Base-by-base conservation (phyloP, 2,329 filamentous ascomycete genomes). In the Neofusicoccum kwambonambiense region DNA sequence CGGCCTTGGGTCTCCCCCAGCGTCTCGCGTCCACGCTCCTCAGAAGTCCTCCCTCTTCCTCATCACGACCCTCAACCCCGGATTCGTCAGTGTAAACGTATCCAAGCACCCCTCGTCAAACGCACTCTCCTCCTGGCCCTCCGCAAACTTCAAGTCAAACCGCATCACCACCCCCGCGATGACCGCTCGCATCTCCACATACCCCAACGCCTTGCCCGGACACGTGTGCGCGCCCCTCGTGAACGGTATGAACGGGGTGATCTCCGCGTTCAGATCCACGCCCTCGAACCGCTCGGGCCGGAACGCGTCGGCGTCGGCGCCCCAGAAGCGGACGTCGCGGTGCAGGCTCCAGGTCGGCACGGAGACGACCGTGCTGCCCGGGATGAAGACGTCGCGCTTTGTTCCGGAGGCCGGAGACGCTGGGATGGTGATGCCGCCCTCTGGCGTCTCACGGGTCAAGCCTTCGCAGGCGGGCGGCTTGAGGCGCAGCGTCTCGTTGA, bases 401-500 rank as follows among this genome's bases (percentile, higher is more conserved):
- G 9, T 15, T 11, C 3, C 13, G 37, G 11, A 39, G 37, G 11
- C 8, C 3, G 37, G 8, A 5, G 13, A 39, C 8, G 37, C 9
- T 3, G 37, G 37, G 37, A 80, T 71, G 17, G 68, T 67, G 35
- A 79, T 69, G n/a, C 78, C 78, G 61, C 76, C 70, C 17, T 74
- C 57, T 6, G 78, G 79, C 0, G 78, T 80, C 9, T 74, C 51
- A 2, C 80, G 70, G 3, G 71, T 70, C 19, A 78, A 44, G 0
- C 73, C 77, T 4, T 71, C 73, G 1, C 77, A 76, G 1, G 80
- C 74, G 0, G 78, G 72, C 3, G 80, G 78, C 57, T 80, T 72
- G 3, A 81, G 69, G 17, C 80, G 75, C 1, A 81, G 69, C 1
- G 78, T 71, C 66, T 82, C 80, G 62, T 81, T 76, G 70, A 81